Conservation (phyloP, 2,329 filamentous ascomycete genomes). For the Myriosclerotinia scirpicola region DNA sequence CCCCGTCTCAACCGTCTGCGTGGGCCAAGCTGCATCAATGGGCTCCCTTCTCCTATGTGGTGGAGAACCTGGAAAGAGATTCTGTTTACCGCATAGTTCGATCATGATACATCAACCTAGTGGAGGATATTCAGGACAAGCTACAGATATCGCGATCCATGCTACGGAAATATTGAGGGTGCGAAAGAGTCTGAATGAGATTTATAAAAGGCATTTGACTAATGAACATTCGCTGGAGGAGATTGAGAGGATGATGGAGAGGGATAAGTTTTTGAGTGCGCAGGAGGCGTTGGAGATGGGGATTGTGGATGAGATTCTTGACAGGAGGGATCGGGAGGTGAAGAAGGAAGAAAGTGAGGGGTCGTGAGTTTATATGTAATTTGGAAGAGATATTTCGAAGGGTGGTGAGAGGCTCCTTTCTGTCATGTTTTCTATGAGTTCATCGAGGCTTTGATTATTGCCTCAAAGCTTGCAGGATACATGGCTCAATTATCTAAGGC, state of each 20-base stretch:
- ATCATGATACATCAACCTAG: constrained; percentile 98
- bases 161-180: constrained; percentile 94
- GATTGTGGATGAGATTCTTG: constrained; percentile 86
- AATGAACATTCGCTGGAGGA: constrained; percentile 76
- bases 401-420: background rate
- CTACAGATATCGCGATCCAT: constrained; percentile 89
- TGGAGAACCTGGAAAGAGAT: constrained; percentile 80
- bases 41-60: constrained; percentile 85
- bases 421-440: background rate
- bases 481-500: background rate
- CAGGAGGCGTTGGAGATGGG: constrained; percentile 86
- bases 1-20: constrained; percentile 90
- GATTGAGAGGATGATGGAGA: constrained; percentile 93
- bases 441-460: background rate
- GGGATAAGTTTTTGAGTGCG: constrained; percentile 90
- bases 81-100: constrained; percentile 85
- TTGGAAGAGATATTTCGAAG: background rate
- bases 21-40: constrained; percentile 95
- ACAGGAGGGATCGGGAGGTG: constrained; percentile 50
- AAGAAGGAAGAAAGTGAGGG: constrained; percentile 26
- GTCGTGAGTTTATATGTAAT: background rate
- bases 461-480: background rate
- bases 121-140: constrained; percentile 66
- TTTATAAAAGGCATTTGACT: constrained; percentile 85
- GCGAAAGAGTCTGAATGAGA: constrained; percentile 81